Conservation (phyloP, 108 stramenopile genomes). For the Fistulifera solaris region DNA sequence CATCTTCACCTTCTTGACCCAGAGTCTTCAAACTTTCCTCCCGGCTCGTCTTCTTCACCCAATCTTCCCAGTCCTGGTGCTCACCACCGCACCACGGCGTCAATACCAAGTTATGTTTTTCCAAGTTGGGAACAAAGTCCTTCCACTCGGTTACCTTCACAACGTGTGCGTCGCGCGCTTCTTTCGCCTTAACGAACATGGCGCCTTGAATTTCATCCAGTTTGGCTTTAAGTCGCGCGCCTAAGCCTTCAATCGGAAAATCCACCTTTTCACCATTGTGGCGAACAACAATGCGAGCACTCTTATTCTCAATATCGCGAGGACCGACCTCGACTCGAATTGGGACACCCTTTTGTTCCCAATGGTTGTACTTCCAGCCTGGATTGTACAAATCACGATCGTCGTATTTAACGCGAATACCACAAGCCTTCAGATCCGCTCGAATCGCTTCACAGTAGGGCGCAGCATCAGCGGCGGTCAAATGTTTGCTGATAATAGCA, state of each 20-base stretch:
- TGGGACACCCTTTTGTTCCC: constrained; percentile 99
- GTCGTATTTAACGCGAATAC: constrained; percentile 88
- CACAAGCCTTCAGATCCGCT: constrained; percentile 43
- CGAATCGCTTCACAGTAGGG: constrained; percentile 68
- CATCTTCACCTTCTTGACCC: constrained; percentile 81
- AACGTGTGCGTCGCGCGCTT: constrained; percentile 86
- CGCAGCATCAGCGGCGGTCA: constrained; percentile 48
- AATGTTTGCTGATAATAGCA: constrained; percentile 88
- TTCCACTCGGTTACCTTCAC: constrained; percentile 94
- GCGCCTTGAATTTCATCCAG: constrained; percentile 83
- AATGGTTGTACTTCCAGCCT: constrained; percentile 99
- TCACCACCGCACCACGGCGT: constrained; percentile 94
- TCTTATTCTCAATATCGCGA: constrained; percentile 83
- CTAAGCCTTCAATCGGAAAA: constrained; percentile 60
- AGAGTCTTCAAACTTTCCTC: constrained; percentile 69
- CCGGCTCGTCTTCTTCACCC: constrained; percentile 94
- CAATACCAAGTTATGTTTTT: constrained; percentile 90
- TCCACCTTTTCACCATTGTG: constrained; percentile 87
- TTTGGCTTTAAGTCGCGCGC: constrained; percentile 32
- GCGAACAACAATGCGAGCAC: constrained; percentile 73
- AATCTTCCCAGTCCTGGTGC: constrained; percentile 94
- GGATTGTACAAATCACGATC: constrained; percentile 93
- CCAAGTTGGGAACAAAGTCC: constrained; percentile 96
- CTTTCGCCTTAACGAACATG: constrained; percentile 88
- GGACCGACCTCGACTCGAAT: constrained; percentile 98